Evolutionary conservation across 2,329 filamentous ascomycete genomes (phyloP), one percentile per base, ranked within the genome.

Genomic region (Didymella pinodella): DNA sequence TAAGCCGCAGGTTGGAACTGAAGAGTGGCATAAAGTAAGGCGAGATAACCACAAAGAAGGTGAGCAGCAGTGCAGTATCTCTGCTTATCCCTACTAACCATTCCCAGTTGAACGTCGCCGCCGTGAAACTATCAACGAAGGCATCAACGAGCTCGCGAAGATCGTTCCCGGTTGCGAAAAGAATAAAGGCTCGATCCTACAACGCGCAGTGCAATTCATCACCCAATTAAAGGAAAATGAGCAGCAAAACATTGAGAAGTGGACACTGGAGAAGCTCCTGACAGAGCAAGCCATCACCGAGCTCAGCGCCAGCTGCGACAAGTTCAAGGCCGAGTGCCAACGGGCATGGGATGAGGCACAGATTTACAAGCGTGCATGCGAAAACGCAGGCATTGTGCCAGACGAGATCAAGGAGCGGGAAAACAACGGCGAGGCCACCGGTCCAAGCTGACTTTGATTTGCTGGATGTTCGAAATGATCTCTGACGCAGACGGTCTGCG

Each of bases 21-120:
- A 96, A 53, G 94, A 98, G 78, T 99, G 95, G 95, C 95, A 99
- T 77, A 96, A 96, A 77, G 89, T 96, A 70, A 88, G 95, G 62
- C 95, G 96, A 75, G 94, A 98, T 72, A 99, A 98, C 65, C 95
- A 99, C 81, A 99, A 99, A 86, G 94, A 98, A 84, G 95, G 94
- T 95, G 80, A 73, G 85, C 29, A 29, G 7, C 10, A 1, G 45
- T 5, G 4, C 10, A n/a, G 29, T 14, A 4, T 0, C 67, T 14
- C 16, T 7, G 25, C 20, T 11, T 7, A 7, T 32, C 2, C 11
- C 40, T 12, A 47, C 66, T 69, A 26, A 70, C 59, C 5, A 20
- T 7, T 18, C 45, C 14, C 54, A 98, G 95, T 99, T 62, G 95
- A 99, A 80, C 92, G 95, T 61, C 92, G 95, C 59, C 92, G 95